Evolutionary conservation across 768 basidiomycete genomes (phyloP).

Genomic region (Cystobasidium tubakii): DNA sequence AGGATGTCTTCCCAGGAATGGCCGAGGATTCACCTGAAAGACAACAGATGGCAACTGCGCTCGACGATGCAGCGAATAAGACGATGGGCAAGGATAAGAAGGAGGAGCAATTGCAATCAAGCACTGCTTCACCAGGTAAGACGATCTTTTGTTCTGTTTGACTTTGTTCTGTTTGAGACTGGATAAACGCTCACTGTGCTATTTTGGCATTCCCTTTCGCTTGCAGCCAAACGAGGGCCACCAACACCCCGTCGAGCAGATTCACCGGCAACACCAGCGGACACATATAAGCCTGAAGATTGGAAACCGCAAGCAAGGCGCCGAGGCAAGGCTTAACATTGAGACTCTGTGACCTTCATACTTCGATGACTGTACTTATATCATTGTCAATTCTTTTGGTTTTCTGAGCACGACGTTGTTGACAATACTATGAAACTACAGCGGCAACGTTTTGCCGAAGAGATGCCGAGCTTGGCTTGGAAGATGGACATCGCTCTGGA

Average conservation of each 20-base stretch:
- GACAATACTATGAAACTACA: neutral
- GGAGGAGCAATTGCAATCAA: slow-evolving; percentile 4
- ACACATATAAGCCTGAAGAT: slow-evolving; percentile 15
- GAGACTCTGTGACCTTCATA: neutral
- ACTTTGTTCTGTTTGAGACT: too few relatives aligned
- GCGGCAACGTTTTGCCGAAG: too few relatives aligned
- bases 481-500: neutral
- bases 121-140: neutral
- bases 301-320: slow-evolving; percentile 30
- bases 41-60: slow-evolving; percentile 22
- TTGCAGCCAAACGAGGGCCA: neutral
- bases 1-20: slow-evolving; percentile 25
- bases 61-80: slow-evolving; percentile 24
- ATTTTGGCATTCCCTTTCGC: neutral
- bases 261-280: slow-evolving; percentile 21
- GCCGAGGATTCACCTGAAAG: slow-evolving; percentile 31
- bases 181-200: too few relatives aligned
- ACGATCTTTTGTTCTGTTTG: neutral
- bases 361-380: neutral
- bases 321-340: neutral
- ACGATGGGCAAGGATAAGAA: slow-evolving; percentile 32
- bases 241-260: neutral
- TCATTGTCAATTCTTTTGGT: neutral
- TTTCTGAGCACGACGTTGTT: neutral
- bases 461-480: too few relatives aligned